Base-by-base conservation (phyloP, 2,329 filamentous ascomycete species). In the Xylariaceae sp. region DNA sequence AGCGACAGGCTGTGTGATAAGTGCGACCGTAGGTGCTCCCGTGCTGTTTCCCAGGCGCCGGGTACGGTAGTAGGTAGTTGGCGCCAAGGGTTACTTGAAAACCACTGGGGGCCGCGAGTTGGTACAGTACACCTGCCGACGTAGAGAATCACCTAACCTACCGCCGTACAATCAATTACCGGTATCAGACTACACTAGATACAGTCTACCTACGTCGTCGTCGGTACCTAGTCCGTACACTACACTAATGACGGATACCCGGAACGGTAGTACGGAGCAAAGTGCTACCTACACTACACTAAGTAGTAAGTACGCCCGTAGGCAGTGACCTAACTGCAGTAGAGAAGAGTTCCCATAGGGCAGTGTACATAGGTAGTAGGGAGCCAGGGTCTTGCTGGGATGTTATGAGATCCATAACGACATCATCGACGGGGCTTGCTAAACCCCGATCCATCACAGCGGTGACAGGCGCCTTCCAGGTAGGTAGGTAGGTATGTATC, bases 331-430 rank as follows among this genome's bases (percentile, higher is more conserved):
- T 40, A 19, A 16, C 18, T 40, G n/a, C 16, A 22, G 22, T 40
- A 18, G 19, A 43, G 40, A 52, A 40, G 54, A 54, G 26, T 54
- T 47, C 47, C 37, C 41, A 55, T 57, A 56, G 51, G 51, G 51
- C 46, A 53, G 40, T 3, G 19, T n/a, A n/a, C n/a, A n/a, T n/a
- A n/a, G n/a, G n/a, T n/a, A n/a, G n/a, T 47, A 59, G 50, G 57
- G 55, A 43, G 16, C 51, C 41, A 34, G 55, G 49, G 30, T 49
- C 34, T 39, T 53, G 39, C 26, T 37, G 39, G 41, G 36, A 36
- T 42, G 41, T 26, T 43, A 29, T 37, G 41, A 40, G 55, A 52
- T 42, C 52, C 52, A 50, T 45, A 51, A 45, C 50, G 49, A 54
- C 48, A 58, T 54, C 55, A 56, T 54, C 46, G 55, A 51, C 46